A percentile compares a stretch with the other conserved stretches of the same genome.
These are phyloP conservation scores for Pestalotiopsis sp. DNA, from an alignment of 2,329 filamentous ascomycete genomes.

Conservation along the genomic window DNA sequence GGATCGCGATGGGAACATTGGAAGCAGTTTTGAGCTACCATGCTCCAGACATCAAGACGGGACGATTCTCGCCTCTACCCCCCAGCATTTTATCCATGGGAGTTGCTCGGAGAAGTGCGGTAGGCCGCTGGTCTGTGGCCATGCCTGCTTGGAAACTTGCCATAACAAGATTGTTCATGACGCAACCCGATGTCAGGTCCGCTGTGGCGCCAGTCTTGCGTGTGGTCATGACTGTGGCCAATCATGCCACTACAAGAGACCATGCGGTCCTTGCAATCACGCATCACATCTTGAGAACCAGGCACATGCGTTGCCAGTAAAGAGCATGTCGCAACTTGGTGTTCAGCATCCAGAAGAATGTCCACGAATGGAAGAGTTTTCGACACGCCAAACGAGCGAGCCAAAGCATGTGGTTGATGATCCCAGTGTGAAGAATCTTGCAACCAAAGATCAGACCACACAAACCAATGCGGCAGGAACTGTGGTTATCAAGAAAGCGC, in stretches of 20 bases:
- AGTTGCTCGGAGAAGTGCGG: conserved; percentile 59
- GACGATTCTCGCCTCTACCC: conserved; percentile 49
- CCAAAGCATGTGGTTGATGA: neutral
- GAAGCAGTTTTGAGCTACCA: conserved; percentile 52
- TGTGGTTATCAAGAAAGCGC: neutral
- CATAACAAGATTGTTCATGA: conserved; percentile 49
- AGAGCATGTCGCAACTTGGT: neutral
- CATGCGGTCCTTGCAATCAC: neutral
- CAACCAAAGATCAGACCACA: neutral
- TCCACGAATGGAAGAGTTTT: neutral
- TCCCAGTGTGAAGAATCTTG: neutral
- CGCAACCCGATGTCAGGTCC: conserved; percentile 47
- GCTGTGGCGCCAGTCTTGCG: conserved; percentile 50
- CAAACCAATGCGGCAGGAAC: neutral
- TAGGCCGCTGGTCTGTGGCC: conserved; percentile 49
- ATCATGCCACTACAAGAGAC: conserved; percentile 19
- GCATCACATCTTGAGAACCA: neutral
- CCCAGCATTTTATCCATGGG: conserved; percentile 65
- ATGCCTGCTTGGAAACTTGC: conserved; percentile 46
- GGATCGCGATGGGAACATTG: conserved; percentile 45
- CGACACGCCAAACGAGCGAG: neutral
- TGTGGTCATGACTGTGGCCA: conserved; percentile 53
- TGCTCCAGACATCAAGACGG: conserved; percentile 64
- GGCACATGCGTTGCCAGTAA: neutral
- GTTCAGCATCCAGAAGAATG: neutral